Percentiles rank a stretch among this genome's conserved stretches.
Conservation (phyloP, 2,329 filamentous ascomycete species). For the Blumeria graminis region DNA sequence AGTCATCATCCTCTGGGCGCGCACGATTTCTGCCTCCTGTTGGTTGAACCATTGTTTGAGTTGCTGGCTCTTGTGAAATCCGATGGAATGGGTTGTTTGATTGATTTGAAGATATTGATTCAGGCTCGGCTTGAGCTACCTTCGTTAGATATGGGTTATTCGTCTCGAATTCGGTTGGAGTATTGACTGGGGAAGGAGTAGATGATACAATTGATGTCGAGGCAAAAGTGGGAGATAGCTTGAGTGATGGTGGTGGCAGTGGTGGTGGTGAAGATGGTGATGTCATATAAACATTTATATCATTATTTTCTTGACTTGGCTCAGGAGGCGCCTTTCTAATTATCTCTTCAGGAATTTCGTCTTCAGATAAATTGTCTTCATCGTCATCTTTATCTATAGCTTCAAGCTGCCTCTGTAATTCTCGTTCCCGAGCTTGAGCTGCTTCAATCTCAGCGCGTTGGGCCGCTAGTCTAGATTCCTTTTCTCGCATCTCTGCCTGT, state of each 20-base stretch:
- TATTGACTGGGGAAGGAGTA: slow-evolving; percentile 25
- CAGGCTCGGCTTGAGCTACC: slow-evolving; percentile 40
- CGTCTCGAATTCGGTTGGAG: slow-evolving; percentile 46
- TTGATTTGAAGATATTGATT: slow-evolving; percentile 20
- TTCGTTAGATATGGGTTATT: slow-evolving; percentile 91
- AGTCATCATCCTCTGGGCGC: slow-evolving; percentile 49
- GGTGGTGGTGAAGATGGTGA: slow-evolving; percentile 19
- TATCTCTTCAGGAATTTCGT: slow-evolving; percentile 49
- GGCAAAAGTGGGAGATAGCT: slow-evolving; percentile 20
- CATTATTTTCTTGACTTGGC: too few relatives aligned
- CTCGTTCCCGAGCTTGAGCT: slow-evolving; percentile 68
- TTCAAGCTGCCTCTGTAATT: slow-evolving; percentile 71
- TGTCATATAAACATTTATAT: too few relatives aligned
- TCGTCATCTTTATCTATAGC: slow-evolving; percentile 41
- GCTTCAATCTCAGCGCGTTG: slow-evolving; percentile 82
- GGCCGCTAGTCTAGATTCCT: slow-evolving; percentile 60
- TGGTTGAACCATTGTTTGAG: slow-evolving; percentile 19
- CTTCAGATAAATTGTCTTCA: slow-evolving; percentile 28
- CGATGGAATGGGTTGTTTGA: slow-evolving; percentile 93
- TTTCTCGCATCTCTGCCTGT: slow-evolving; percentile 63
- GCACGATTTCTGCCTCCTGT: slow-evolving; percentile 24
- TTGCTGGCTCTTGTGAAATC: slow-evolving; percentile 36
- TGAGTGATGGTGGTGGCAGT: slow-evolving; percentile 26
- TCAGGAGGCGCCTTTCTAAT: slow-evolving; percentile 14
- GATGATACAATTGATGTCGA: slow-evolving; percentile 12